Evolutionary conservation across 495 filamentous ascomycete genomes (phyloP).

Genomic region (Aspergillus incahuasiensis): DNA sequence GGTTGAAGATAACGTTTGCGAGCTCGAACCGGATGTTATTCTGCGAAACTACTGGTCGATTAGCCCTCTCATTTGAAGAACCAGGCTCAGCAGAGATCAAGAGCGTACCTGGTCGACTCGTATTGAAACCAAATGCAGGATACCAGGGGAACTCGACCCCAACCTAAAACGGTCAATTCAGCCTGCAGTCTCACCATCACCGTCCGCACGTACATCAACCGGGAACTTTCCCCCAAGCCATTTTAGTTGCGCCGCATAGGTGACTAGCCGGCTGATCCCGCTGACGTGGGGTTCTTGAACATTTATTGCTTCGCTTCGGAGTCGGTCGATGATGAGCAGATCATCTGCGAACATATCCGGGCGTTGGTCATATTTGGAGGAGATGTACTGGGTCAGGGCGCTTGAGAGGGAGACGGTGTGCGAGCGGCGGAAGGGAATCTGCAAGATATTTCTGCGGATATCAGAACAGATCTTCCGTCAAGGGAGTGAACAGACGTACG

Average conservation of each 20-base stretch:
- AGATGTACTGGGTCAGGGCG: constrained; percentile 94
- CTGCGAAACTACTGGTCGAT: constrained; percentile 52
- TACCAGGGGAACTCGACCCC: constrained; percentile 96
- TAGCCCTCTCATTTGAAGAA: not conserved
- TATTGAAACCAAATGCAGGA: constrained; percentile 86
- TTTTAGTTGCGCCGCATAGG: constrained; percentile 87
- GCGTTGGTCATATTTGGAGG: constrained; percentile 97
- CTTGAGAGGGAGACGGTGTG: constrained; percentile 67
- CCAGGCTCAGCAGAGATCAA: too few species aligned
- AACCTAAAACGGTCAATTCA: constrained; percentile 50
- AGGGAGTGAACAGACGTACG: constrained; percentile 24
- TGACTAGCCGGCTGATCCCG: constrained; percentile 79
- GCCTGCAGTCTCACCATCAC: not conserved
- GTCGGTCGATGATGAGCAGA: constrained; percentile 76
- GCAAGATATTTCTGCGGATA: constrained; percentile 40
- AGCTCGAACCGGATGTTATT: constrained; percentile 96
- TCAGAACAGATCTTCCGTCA: not conserved
- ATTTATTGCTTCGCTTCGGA: constrained; percentile 78
- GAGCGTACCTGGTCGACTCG: constrained; percentile 57
- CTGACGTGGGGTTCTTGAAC: constrained; percentile 86
- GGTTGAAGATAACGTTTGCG: constrained; percentile 88
- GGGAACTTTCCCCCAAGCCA: constrained; percentile 96
- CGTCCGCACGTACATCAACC: constrained; percentile 66
- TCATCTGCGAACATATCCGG: constrained; percentile 95
- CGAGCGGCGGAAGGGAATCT: constrained; percentile 84